phyloP scores from a whole-genome alignment of 192 early-diverging fungal genomes.

The Linnemannia elongata region DNA sequence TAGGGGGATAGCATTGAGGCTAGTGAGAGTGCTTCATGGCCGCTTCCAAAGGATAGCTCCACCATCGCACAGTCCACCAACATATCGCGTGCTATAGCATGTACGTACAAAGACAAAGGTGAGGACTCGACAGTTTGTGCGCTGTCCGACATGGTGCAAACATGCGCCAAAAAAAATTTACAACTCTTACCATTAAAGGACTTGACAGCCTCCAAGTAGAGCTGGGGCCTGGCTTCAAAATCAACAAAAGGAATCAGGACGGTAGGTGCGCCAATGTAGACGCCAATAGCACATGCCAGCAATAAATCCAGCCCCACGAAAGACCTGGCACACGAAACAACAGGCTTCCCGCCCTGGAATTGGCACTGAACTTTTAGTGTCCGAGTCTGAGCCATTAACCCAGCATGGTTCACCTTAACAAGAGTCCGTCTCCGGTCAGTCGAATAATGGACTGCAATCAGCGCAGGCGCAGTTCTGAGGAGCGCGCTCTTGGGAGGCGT shows the following conservation, averaged over 20 bases:
- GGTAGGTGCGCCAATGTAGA: constrained; percentile 50
- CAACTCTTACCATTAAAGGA: constrained; percentile 16
- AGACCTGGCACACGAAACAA: constrained; percentile 53
- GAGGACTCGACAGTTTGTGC: neutral
- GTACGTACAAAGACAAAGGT: neutral
- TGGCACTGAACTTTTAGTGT: constrained; percentile 69
- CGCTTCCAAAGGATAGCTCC: constrained; percentile 3
- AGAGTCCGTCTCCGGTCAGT: constrained; percentile 61
- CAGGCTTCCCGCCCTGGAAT: constrained; percentile 50
- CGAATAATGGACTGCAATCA: constrained; percentile 67
- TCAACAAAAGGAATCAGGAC: constrained; percentile 27
- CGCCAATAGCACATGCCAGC: constrained; percentile 33
- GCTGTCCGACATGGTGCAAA: neutral
- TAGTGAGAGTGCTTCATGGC: neutral
- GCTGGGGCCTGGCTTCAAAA: constrained; percentile 19
- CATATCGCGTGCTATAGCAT: neutral
- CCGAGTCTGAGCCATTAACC: constrained; percentile 68
- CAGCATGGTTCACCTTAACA: constrained; percentile 61
- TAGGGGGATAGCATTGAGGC: neutral
- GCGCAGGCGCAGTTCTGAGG: constrained; percentile 43
- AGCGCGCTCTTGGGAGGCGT: constrained; percentile 14
- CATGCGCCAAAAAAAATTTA: neutral
- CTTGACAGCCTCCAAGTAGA: constrained; percentile 32
- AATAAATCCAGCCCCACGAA: constrained; percentile 50
- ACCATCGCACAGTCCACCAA: constrained; percentile 26